A percentile compares a stretch with the other conserved stretches of the same genome.
Evolutionary conservation across 148 eudicot species (phyloP).

Genomic region (Dianthus caryophyllus): DNA sequence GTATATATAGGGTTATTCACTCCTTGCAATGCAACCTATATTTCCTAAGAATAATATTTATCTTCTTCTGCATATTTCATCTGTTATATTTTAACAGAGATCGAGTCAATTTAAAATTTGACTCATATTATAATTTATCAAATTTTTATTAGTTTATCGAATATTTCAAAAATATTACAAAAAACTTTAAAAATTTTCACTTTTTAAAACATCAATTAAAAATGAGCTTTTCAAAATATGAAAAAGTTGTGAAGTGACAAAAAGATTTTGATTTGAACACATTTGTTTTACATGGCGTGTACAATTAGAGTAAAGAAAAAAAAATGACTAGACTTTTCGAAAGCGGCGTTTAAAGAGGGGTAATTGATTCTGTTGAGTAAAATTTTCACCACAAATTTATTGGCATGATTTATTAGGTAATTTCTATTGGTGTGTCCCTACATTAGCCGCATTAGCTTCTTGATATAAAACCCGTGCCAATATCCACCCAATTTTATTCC

Average conservation of each 20-base stretch:
- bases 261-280: neutral
- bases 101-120: too few relatives aligned
- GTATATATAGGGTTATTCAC: too few relatives aligned
- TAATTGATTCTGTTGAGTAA: neutral
- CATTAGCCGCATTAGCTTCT: constrained; percentile 12
- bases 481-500: neutral
- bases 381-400: constrained; percentile 9
- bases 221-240: too few relatives aligned
- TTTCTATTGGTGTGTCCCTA: constrained; percentile 15
- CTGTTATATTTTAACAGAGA: too few relatives aligned
- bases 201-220: too few relatives aligned
- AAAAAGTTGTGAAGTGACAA: constrained; percentile 3
- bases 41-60: too few relatives aligned
- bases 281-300: neutral
- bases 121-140: too few relatives aligned
- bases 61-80: too few relatives aligned
- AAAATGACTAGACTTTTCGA: neutral
- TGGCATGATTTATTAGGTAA: neutral
- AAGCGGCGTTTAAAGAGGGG: constrained; percentile 12
- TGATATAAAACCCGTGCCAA: constrained; percentile 6
- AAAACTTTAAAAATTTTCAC: too few relatives aligned
- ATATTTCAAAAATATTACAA: too few relatives aligned
- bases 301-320: constrained; percentile 7
- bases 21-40: too few relatives aligned
- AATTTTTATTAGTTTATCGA: too few relatives aligned